Percentiles rank a stretch among this genome's conserved stretches.
Conservation (phyloP, 2,329 filamentous ascomycete species). For the Fusarium sp. region DNA sequence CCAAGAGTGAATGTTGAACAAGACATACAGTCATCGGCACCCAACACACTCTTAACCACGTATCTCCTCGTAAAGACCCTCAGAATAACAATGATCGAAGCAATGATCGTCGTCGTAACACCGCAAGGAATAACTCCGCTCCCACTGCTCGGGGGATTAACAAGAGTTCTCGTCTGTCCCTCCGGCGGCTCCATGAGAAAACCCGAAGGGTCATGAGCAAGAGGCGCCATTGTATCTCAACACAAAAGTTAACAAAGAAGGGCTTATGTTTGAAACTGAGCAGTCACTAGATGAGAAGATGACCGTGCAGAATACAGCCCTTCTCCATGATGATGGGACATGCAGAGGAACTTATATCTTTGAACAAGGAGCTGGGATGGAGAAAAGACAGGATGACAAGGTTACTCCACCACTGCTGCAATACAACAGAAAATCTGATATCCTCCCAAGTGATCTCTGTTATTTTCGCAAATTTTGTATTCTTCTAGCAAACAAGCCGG, state of each 20-base stretch:
- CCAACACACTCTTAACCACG: constrained; percentile 42
- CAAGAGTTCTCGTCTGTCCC: constrained; percentile 37
- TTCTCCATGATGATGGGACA: constrained; percentile 4
- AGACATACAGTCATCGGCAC: constrained; percentile 43
- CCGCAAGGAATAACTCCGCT: constrained; percentile 36
- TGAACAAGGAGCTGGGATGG: constrained; percentile 4
- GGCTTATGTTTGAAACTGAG: not conserved
- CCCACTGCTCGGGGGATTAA: constrained; percentile 37
- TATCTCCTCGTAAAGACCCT: constrained; percentile 43
- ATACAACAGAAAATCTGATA: constrained; percentile 14
- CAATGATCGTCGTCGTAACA: constrained; percentile 36
- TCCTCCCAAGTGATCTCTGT: not conserved
- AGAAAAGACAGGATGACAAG: not conserved
- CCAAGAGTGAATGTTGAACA: too few relatives aligned
- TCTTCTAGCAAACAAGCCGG: constrained; percentile 5
- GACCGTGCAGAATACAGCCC: constrained; percentile 2
- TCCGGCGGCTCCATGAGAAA: constrained; percentile 42
- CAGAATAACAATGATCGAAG: constrained; percentile 36
- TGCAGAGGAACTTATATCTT: constrained; percentile 29
- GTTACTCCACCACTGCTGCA: constrained; percentile 8
- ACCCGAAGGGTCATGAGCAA: constrained; percentile 57
- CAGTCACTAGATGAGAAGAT: constrained; percentile 17
- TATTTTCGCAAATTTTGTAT: not conserved
- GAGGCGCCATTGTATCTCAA: constrained; percentile 59
- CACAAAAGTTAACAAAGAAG: not conserved